These are phyloP conservation scores for Hymenoscyphus occultus DNA, from an alignment of 2,329 filamentous ascomycete species.

Conservation along the genomic window DNA sequence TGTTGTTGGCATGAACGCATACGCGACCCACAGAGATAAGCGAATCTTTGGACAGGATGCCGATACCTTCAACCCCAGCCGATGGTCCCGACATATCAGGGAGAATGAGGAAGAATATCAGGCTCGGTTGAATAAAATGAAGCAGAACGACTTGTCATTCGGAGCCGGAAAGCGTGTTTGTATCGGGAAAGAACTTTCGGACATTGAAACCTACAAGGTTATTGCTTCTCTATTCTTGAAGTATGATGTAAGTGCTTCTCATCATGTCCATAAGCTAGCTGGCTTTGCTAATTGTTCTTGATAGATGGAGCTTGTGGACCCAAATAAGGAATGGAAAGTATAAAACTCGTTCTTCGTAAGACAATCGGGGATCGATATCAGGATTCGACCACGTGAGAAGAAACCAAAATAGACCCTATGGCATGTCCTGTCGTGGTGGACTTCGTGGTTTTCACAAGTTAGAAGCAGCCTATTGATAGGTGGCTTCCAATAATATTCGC, in stretches of 20 bases:
- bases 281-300: slow-evolving; percentile 12
- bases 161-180: slow-evolving; percentile 41
- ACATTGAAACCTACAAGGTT: slow-evolving; percentile 43
- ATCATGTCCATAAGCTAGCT: background rate
- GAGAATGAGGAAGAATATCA: slow-evolving; percentile 11
- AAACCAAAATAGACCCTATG: background rate
- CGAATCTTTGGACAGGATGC: slow-evolving; percentile 49
- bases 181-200: slow-evolving; percentile 41
- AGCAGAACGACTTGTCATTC: slow-evolving; percentile 31
- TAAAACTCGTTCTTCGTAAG: slow-evolving; percentile 43
- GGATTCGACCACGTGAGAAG: slow-evolving; percentile 10
- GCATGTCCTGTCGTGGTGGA: background rate
- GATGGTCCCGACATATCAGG: slow-evolving; percentile 41
- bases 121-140: slow-evolving; percentile 15
- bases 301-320: slow-evolving; percentile 39
- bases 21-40: slow-evolving; percentile 39
- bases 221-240: slow-evolving; percentile 34
- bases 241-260: slow-evolving; percentile 15
- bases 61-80: slow-evolving; percentile 47
- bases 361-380: slow-evolving; percentile 31
- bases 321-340: slow-evolving; percentile 39
- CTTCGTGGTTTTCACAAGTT: background rate
- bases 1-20: slow-evolving; percentile 35
- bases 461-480: background rate
- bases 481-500: too few relatives aligned